Percentiles rank a stretch among this genome's conserved stretches.
phyloP scores from a whole-genome alignment of 495 filamentous ascomycete species.

The Polyplosphaeria fusca region DNA sequence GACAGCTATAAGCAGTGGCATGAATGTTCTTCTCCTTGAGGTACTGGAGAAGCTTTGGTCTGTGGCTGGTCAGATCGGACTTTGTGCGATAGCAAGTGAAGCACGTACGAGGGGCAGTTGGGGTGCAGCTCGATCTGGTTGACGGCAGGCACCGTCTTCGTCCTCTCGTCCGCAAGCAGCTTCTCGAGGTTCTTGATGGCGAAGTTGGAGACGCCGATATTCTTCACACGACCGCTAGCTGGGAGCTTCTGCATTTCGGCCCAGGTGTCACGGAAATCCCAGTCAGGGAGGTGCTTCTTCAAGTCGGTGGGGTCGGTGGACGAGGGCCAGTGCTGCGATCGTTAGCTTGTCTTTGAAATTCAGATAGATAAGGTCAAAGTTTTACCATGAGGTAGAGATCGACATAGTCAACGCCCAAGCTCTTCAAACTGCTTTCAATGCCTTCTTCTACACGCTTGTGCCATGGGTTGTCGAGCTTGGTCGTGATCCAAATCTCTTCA shows the following conservation, averaged over 20 bases:
- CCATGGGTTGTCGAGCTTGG: constrained; percentile 82
- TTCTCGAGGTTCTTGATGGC: constrained; percentile 59
- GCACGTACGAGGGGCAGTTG: constrained; percentile 31
- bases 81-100: not conserved
- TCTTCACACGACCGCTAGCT: constrained; percentile 73
- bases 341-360: not conserved
- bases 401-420: constrained; percentile 70
- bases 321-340: constrained; percentile 65
- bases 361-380: not conserved
- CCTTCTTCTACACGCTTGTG: constrained; percentile 70
- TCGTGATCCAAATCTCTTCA: constrained; percentile 79
- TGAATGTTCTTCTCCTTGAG: constrained; percentile 45
- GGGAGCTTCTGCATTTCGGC: constrained; percentile 79
- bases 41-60: constrained; percentile 72
- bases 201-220: constrained; percentile 65
- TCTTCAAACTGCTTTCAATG: constrained; percentile 65
- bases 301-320: constrained; percentile 57
- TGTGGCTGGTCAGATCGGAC: not conserved
- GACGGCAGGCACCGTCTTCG: constrained; percentile 69
- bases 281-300: constrained; percentile 61
- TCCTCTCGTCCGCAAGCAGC: constrained; percentile 53
- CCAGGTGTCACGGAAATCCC: constrained; percentile 80
- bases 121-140: constrained; percentile 74
- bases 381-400: constrained; percentile 71
- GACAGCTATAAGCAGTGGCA: constrained; percentile 44